Evolutionary conservation across 106 monocot genomes (phyloP).

Genomic region (Alisma plantagoaquatica): DNA sequence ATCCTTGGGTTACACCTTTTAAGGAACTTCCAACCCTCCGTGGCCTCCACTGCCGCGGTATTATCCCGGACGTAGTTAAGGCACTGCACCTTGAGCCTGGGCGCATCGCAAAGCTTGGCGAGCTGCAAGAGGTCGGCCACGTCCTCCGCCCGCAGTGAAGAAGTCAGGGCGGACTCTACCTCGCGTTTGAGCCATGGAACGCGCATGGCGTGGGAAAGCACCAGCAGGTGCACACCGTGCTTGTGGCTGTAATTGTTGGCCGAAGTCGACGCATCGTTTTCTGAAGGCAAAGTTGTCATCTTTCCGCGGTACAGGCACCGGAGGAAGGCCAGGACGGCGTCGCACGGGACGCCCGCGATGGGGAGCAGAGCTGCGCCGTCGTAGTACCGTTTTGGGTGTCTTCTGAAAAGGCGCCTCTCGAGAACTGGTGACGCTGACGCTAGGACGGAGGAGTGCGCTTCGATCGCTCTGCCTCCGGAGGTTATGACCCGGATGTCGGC

Average conservation of each 20-base stretch:
- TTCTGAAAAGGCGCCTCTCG: constrained; percentile 29
- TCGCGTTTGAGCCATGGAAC: constrained; percentile 1
- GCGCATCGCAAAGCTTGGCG: constrained; percentile 38
- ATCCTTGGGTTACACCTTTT: constrained; percentile 14
- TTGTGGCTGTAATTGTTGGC: not conserved
- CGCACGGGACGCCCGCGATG: constrained; percentile 50
- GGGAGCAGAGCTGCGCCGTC: constrained; percentile 7
- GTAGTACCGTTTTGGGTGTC: constrained; percentile 1
- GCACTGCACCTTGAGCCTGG: constrained; percentile 41
- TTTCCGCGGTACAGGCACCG: constrained; percentile 33
- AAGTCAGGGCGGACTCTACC: not conserved
- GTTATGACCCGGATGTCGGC: too few relatives aligned
- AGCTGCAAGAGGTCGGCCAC: constrained; percentile 5
- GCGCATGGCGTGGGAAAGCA: not conserved
- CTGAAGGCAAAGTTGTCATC: constrained; percentile 1
- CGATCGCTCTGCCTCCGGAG: too few relatives aligned
- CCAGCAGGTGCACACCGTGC: constrained; percentile 2
- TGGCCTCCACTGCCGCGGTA: constrained; percentile 31
- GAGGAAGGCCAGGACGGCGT: constrained; percentile 52
- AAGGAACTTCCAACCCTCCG: constrained; percentile 45
- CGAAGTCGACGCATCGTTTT: not conserved
- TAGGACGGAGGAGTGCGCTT: too few relatives aligned
- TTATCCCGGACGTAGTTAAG: constrained; percentile 29
- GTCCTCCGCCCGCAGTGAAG: constrained; percentile 10
- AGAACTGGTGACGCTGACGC: constrained; percentile 64